Base-by-base conservation (phyloP, 2,329 filamentous ascomycete genomes). In the Aspergillus novofumigatus region DNA sequence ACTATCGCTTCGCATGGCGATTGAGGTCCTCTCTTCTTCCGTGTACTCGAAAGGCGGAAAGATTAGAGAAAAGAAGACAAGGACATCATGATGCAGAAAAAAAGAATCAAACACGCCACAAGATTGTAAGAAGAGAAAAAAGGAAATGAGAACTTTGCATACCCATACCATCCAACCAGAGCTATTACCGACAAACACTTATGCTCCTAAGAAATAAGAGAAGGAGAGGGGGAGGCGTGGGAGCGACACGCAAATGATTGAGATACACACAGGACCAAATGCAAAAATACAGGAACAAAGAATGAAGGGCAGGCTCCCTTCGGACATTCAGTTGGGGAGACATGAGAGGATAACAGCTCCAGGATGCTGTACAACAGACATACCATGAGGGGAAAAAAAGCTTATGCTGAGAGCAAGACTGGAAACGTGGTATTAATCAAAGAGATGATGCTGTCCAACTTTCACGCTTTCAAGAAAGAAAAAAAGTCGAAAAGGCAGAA, bases 381-480 rank as follows among this genome's bases (percentile, higher is more conserved):
- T 56, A 58, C 50, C 54, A 53, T 52, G 44, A 26, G 51, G 28
- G 26, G 51, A 20, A 29, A 50, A 49, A 55, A 25, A 48, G 50
- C 51, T 45, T 41, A 49, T 51, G 48, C 35, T 53, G 45, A 42
- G 14, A 23, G 38, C 55, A 32, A 47, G 49, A 53, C 25, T 4
- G 42, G 53, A 25, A 26, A 60, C 61, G 60, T 63, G 55, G 65
- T 64, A 67, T 65, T 62, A 64, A 62, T 61, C 62, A 65, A 59
- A 52, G 58, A 69, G 64, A 63, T 68, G 66, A 63, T 67, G 61
- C 65, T 67, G 61, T 56, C 63, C 60, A 59, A 51, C 57, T 59
- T 63, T 55, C 60, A 62, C 60, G 62, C 64, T 65, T 59, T 57
- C 57, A 62, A 61, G 60, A 59, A 67, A 66, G 67, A 66, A 65